A percentile compares a stretch with the other conserved stretches of the same genome.
Evolutionary conservation across 208 protist genomes (phyloP).

Genomic region (Leptomonas seymouri): DNA sequence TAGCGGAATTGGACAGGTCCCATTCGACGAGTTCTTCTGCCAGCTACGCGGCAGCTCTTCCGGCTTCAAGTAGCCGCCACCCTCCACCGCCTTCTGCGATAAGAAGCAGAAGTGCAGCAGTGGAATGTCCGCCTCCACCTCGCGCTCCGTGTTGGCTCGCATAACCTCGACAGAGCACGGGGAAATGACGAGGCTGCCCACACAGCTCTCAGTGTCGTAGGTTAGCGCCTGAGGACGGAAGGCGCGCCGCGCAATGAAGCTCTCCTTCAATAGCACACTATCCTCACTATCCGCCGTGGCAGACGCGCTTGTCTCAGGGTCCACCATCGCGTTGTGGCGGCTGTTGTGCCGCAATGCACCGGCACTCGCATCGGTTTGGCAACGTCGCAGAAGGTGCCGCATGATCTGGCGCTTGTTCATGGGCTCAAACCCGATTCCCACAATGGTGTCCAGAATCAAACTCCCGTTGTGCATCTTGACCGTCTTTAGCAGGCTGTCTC

Average conservation of each 20-base stretch:
- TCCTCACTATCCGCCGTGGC: constrained; percentile 5
- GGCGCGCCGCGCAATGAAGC: constrained; percentile 37
- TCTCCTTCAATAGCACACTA: constrained; percentile 30
- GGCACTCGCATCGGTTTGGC: neutral
- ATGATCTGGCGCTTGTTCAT: constrained; percentile 52
- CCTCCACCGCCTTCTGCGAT: constrained; percentile 24
- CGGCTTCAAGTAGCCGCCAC: constrained; percentile 9
- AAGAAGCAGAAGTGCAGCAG: constrained; percentile 61
- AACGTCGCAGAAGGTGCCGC: constrained; percentile 33
- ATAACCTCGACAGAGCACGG: constrained; percentile 21
- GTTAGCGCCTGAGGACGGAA: constrained; percentile 35
- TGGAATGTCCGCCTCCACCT: constrained; percentile 58
- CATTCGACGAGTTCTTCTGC: neutral
- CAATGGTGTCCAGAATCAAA: constrained; percentile 42
- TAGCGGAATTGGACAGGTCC: neutral
- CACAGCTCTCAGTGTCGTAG: constrained; percentile 30
- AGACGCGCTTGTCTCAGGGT: constrained; percentile 7
- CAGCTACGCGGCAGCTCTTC: constrained; percentile 20
- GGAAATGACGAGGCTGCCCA: constrained; percentile 29
- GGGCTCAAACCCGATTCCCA: constrained; percentile 55
- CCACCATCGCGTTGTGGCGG: constrained; percentile 4
- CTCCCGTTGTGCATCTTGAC: constrained; percentile 54
- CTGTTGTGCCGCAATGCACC: neutral
- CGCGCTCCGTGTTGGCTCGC: constrained; percentile 24
- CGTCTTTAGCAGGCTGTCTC: constrained; percentile 60